These are phyloP conservation scores for Mucor plumbeus DNA, from an alignment of 371 early-diverging fungal genomes.

Conservation along the genomic window DNA sequence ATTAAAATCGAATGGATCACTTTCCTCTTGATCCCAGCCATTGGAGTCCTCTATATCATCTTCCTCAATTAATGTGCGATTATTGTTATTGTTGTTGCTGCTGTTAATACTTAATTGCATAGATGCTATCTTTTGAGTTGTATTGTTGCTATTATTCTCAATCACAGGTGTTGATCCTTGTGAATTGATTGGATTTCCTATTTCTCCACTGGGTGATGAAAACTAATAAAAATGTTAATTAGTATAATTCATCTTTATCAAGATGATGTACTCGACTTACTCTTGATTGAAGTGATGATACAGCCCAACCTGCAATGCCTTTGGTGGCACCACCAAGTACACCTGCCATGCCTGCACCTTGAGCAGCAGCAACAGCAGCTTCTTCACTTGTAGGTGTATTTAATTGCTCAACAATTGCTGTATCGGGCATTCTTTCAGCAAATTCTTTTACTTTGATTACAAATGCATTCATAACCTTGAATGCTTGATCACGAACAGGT, in stretches of 20 bases:
- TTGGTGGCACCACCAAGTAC: constrained; percentile 55
- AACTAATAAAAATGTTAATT: constrained; percentile 17
- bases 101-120: neutral
- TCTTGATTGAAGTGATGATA: constrained; percentile 50
- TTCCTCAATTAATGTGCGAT: constrained; percentile 4
- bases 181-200: constrained; percentile 26
- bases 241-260: neutral
- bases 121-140: neutral
- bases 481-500: constrained; percentile 82
- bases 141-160: neutral
- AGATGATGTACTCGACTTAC: constrained; percentile 23
- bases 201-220: constrained; percentile 48
- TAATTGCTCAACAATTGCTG: constrained; percentile 37
- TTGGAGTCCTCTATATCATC: constrained; percentile 16
- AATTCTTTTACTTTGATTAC: constrained; percentile 68
- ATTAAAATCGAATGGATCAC: constrained; percentile 18
- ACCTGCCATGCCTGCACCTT: constrained; percentile 36
- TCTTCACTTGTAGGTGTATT: constrained; percentile 22
- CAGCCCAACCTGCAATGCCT: constrained; percentile 57
- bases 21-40: constrained; percentile 50
- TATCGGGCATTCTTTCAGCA: constrained; percentile 75
- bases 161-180: neutral
- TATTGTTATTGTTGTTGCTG: neutral
- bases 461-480: constrained; percentile 73
- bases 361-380: constrained; percentile 15